phyloP scores from a whole-genome alignment of 2,329 filamentous ascomycete genomes.

The Fusarium palustre region DNA sequence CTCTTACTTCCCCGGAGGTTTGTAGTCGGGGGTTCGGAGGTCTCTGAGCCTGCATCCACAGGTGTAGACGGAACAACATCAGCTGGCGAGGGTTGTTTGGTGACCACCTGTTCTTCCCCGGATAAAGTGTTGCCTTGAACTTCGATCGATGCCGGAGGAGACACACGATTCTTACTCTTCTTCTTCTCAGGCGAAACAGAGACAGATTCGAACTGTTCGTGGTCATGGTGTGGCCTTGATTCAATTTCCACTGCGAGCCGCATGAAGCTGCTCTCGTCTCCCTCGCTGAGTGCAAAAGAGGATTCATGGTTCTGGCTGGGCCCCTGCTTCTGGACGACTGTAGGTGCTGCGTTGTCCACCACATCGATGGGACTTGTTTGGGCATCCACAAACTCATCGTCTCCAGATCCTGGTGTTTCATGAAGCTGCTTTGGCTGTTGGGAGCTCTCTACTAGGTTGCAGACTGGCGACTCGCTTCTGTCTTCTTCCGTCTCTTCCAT shows the following conservation, averaged over 20 bases:
- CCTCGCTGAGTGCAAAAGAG: conserved; percentile 58
- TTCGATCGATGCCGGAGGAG: conserved; percentile 35
- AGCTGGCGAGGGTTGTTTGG: conserved; percentile 19
- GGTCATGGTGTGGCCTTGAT: conserved; percentile 51
- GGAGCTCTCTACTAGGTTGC: conserved; percentile 24
- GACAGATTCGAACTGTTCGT: conserved; percentile 30
- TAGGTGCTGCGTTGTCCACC: conserved; percentile 8
- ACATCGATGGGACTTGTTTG: conserved; percentile 56
- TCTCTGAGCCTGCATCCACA: conserved; percentile 18
- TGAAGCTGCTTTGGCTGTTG: conserved; percentile 37
- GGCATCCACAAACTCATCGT: conserved; percentile 64
- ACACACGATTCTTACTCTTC: conserved; percentile 14
- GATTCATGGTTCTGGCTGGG: conserved; percentile 42
- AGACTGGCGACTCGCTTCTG: background rate
- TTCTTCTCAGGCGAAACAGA: conserved; percentile 29
- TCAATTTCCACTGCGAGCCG: conserved; percentile 64
- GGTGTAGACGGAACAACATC: conserved; percentile 46
- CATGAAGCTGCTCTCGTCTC: conserved; percentile 61
- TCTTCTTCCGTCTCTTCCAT: conserved; percentile 16
- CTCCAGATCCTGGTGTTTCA: conserved; percentile 57
- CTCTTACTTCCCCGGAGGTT: conserved; percentile 40
- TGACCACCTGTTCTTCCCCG: conserved; percentile 26
- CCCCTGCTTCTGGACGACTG: conserved; percentile 3
- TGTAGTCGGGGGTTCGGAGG: conserved; percentile 22
- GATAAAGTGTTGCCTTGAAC: conserved; percentile 40